Evolutionary conservation across 176 grass and related monocot genomes (phyloP).

Genomic region (Rhynchospora pubera): DNA sequence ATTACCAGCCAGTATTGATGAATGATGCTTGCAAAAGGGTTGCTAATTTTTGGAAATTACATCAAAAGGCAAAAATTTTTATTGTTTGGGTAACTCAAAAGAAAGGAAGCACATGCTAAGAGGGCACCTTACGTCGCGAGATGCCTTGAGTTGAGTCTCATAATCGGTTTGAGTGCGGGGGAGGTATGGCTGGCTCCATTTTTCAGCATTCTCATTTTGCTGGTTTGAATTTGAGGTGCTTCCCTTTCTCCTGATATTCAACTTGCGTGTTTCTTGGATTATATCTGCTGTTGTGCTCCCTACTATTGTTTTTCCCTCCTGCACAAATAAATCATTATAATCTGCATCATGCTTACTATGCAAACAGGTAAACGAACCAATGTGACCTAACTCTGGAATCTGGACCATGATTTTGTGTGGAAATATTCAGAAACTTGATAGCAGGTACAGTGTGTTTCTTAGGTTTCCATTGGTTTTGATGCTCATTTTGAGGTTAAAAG

Average conservation of each 20-base stretch:
- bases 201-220: conserved; percentile 43
- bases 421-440: background rate
- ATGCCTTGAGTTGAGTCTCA: conserved; percentile 97
- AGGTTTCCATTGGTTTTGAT: background rate
- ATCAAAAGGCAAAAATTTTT: background rate
- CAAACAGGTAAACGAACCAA: background rate
- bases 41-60: conserved; percentile 25
- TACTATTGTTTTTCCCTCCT: conserved; percentile 92
- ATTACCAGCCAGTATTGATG: background rate
- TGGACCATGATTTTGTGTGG: background rate
- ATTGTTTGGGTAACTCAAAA: background rate
- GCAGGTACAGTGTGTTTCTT: background rate
- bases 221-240: conserved; percentile 26
- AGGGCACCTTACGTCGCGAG: conserved; percentile 99
- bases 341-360: background rate
- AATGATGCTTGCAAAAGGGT: conserved; percentile 17
- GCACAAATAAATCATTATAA: conserved; percentile 16
- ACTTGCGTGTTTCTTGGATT: conserved; percentile 84
- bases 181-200: conserved; percentile 46
- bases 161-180: conserved; percentile 72
- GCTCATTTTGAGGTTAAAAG: background rate
- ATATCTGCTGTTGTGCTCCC: conserved; percentile 89
- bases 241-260: conserved; percentile 83
- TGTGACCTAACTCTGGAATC: background rate
- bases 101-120: conserved; percentile 29